These are phyloP conservation scores for Penicillium decumbens DNA, from an alignment of 2,329 filamentous ascomycete genomes.

Conservation along the genomic window DNA sequence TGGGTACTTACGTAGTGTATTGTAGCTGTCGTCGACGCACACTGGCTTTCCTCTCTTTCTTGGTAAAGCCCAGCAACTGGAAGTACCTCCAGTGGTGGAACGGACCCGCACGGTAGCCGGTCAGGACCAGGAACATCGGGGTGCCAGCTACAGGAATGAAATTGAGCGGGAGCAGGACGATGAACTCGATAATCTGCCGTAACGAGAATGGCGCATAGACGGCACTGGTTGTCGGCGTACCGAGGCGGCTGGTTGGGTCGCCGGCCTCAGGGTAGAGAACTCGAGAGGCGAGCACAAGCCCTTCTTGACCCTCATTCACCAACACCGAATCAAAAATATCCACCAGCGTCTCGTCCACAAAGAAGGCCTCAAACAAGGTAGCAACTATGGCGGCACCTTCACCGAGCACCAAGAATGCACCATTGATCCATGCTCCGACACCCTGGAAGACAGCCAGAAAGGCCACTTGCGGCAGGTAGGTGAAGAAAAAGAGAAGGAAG, in stretches of 20 bases:
- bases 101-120: conserved; percentile 80
- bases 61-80: conserved; percentile 68
- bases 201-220: conserved; percentile 85
- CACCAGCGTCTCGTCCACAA: conserved; percentile 72
- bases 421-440: conserved; percentile 81
- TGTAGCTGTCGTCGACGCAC: conserved; percentile 67
- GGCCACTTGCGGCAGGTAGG: conserved; percentile 83
- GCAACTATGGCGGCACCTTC: conserved; percentile 60
- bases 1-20: conserved; percentile 66
- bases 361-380: conserved; percentile 71
- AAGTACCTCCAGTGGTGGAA: conserved; percentile 91
- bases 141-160: conserved; percentile 79
- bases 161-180: conserved; percentile 75
- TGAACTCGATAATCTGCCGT: conserved; percentile 81
- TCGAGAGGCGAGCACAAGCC: conserved; percentile 64
- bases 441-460: conserved; percentile 88
- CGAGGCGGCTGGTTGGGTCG: conserved; percentile 72
- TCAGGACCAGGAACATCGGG: conserved; percentile 80
- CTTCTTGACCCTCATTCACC: conserved; percentile 65
- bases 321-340: conserved; percentile 83
- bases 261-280: conserved; percentile 63
- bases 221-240: conserved; percentile 70
- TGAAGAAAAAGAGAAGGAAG: conserved; percentile 77
- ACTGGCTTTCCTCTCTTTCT: conserved; percentile 67
- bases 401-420: conserved; percentile 73